phyloP scores from a whole-genome alignment of 495 filamentous ascomycete genomes.

The Aeminium ludgeri region DNA sequence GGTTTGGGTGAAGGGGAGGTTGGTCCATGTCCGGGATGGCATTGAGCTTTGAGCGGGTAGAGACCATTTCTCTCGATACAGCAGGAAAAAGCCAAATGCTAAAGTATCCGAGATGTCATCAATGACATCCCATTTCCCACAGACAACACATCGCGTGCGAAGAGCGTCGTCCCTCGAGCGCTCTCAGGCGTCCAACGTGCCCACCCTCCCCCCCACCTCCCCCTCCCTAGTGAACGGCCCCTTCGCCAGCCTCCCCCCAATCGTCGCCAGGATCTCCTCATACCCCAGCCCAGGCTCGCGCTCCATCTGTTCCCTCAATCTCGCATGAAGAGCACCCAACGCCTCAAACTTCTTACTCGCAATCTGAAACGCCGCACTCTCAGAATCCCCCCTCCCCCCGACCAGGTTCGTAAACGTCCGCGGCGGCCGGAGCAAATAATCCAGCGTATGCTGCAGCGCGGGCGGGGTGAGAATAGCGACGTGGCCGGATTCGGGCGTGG shows the following conservation, averaged over 20 bases:
- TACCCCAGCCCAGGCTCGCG: slow-evolving; percentile 9
- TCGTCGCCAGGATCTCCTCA: slow-evolving; percentile 13
- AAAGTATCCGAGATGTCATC: too few species aligned
- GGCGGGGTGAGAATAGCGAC: slow-evolving; percentile 38
- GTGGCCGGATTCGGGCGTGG: slow-evolving; percentile 24
- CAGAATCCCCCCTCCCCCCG: slow-evolving; percentile 39
- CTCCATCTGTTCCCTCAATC: slow-evolving; percentile 8
- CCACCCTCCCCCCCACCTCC: slow-evolving; percentile 16
- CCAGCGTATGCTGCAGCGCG: slow-evolving; percentile 35
- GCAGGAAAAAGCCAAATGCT: too few species aligned
- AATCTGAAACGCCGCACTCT: slow-evolving; percentile 42
- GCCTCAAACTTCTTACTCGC: slow-evolving; percentile 44
- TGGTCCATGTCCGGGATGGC: slow-evolving; percentile 41
- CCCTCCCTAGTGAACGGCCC: slow-evolving; percentile 13
- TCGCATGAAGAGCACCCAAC: slow-evolving; percentile 27
- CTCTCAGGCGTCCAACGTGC: slow-evolving; percentile 13
- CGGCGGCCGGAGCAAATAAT: slow-evolving; percentile 43
- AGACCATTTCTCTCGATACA: neutral
- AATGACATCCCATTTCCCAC: too few species aligned
- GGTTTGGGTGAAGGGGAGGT: slow-evolving; percentile 65
- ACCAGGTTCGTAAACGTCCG: slow-evolving; percentile 41
- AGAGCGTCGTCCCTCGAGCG: too few species aligned
- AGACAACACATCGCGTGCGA: neutral
- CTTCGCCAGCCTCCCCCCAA: slow-evolving; percentile 10
- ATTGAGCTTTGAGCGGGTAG: slow-evolving; percentile 8